phyloP scores from a whole-genome alignment of 176 grass and related monocot species.

The Dactylis glomerata region DNA sequence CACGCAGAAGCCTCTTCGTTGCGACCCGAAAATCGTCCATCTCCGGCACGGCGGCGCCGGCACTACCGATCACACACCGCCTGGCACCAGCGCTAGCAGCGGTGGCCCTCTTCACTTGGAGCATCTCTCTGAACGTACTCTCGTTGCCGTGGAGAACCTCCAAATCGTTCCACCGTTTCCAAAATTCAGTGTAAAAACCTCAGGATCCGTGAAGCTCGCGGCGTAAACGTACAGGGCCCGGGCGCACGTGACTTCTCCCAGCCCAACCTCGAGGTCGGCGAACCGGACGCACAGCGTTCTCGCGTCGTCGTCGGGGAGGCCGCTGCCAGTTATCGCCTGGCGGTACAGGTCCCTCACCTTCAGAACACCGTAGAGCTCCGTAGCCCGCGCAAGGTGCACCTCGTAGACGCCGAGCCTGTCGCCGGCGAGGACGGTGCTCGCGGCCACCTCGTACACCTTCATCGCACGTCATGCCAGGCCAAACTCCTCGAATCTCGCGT shows the following conservation, averaged over 20 bases:
- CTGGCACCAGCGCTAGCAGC: not conserved
- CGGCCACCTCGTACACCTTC: slow-evolving; percentile 64
- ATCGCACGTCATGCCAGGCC: slow-evolving; percentile 61
- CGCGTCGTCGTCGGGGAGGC: slow-evolving; percentile 41
- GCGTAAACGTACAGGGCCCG: slow-evolving; percentile 41
- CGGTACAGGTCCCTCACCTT: slow-evolving; percentile 56
- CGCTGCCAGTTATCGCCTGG: slow-evolving; percentile 42
- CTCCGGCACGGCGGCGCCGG: not conserved
- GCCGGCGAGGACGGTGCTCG: slow-evolving; percentile 28
- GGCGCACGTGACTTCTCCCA: slow-evolving; percentile 46
- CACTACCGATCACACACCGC: not conserved
- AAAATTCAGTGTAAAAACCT: slow-evolving; percentile 20
- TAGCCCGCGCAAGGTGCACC: slow-evolving; percentile 44
- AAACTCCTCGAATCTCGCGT: slow-evolving; percentile 65
- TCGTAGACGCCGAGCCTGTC: slow-evolving; percentile 73
- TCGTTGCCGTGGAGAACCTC: slow-evolving; percentile 55
- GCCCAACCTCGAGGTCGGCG: slow-evolving; percentile 50
- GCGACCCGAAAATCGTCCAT: not conserved
- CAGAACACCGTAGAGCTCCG: slow-evolving; percentile 47
- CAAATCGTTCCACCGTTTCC: slow-evolving; percentile 54
- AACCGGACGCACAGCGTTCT: slow-evolving; percentile 53
- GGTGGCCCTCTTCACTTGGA: slow-evolving; percentile 22
- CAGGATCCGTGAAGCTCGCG: slow-evolving; percentile 38
- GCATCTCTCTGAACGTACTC: slow-evolving; percentile 62
- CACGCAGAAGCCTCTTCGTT: not conserved